phyloP scores from a whole-genome alignment of 2,329 filamentous ascomycete genomes.

The Biscogniauxia marginata region DNA sequence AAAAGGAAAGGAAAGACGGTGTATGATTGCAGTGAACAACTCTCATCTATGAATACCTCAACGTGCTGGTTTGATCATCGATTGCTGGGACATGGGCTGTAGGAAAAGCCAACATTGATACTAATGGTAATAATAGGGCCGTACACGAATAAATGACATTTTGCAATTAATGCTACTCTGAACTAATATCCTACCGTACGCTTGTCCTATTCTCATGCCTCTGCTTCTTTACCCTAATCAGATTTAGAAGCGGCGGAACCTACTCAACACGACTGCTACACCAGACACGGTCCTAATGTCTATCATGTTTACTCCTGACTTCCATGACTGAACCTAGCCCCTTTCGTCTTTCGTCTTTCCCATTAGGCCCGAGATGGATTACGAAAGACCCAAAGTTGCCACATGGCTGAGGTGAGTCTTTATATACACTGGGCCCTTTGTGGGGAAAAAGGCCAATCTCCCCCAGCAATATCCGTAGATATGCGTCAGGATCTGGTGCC shows the following conservation, averaged over 20 bases:
- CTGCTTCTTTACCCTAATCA: not conserved
- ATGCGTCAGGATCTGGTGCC: not conserved
- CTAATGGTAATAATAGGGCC: constrained; percentile 22
- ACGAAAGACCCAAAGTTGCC: not conserved
- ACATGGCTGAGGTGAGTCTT: not conserved
- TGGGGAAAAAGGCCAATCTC: not conserved
- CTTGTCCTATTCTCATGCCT: not conserved
- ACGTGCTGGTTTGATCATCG: constrained; percentile 13
- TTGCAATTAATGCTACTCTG: constrained; percentile 8
- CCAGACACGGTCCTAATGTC: no score
- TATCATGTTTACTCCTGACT: no score
- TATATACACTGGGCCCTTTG: not conserved
- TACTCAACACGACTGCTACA: no score
- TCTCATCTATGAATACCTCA: constrained; percentile 1
- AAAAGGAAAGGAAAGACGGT: not conserved
- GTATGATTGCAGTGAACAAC: not conserved
- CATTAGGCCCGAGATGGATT: not conserved
- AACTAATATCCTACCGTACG: not conserved
- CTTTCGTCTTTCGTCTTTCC: no score
- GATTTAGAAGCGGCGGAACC: not conserved
- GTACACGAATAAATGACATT: constrained; percentile 22
- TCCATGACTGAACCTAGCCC: no score
- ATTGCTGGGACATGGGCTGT: constrained; percentile 14
- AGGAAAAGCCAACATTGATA: constrained; percentile 11
- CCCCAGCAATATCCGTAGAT: not conserved